Conservation (phyloP, 2,329 filamentous ascomycete species). For the Cladosporium sp. region DNA sequence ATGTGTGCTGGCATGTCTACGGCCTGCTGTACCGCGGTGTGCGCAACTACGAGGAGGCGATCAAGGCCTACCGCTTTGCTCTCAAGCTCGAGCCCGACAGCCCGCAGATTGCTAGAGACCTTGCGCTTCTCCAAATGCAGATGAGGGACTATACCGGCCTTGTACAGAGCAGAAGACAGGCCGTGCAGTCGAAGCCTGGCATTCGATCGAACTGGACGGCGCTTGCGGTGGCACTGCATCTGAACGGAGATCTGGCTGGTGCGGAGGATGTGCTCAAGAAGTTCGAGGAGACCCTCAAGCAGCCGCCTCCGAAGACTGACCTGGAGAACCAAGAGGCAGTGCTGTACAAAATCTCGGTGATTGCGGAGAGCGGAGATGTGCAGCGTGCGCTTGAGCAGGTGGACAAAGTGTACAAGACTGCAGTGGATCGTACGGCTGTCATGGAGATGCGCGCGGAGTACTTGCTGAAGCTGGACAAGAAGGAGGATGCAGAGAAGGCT, state of each 20-base stretch:
- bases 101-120: conserved; percentile 85
- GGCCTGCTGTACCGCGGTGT: conserved; percentile 86
- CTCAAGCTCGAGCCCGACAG: conserved; percentile 91
- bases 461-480: conserved; percentile 69
- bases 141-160: conserved; percentile 96
- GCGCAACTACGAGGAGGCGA: conserved; percentile 98
- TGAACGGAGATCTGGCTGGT: conserved; percentile 77
- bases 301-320: conserved; percentile 69
- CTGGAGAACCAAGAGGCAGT: conserved; percentile 90
- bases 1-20: conserved; percentile 99
- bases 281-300: conserved; percentile 90
- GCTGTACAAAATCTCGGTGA: conserved; percentile 92
- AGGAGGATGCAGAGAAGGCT: conserved; percentile 74
- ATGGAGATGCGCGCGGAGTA: conserved; percentile 86
- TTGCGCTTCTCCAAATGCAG: conserved; percentile 89
- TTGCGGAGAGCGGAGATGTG: conserved; percentile 81
- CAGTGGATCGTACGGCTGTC: conserved; percentile 77
- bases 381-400: conserved; percentile 83
- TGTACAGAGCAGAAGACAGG: conserved; percentile 78
- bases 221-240: conserved; percentile 87
- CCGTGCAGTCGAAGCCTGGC: conserved; percentile 79
- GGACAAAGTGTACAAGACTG: conserved; percentile 69
- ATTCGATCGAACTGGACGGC: conserved; percentile 95
- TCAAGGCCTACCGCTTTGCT: conserved; percentile 98
- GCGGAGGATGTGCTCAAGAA: conserved; percentile 88